phyloP scores from a whole-genome alignment of 495 filamentous ascomycete species.

The Penicillium pancosmium region DNA sequence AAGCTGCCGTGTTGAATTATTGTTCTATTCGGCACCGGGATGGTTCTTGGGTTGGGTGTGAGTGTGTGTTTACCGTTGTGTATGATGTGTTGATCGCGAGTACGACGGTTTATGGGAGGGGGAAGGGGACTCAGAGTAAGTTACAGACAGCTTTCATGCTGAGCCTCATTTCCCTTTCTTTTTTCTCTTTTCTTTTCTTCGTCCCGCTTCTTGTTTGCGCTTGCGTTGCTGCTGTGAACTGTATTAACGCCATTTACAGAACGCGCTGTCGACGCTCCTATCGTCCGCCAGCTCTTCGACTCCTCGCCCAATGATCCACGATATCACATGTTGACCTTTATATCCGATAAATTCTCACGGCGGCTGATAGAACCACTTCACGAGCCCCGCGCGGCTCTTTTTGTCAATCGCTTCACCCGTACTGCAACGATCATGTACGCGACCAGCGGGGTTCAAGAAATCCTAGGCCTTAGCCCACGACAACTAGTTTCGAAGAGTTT shows the following conservation, averaged over 20 bases:
- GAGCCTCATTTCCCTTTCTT: neutral
- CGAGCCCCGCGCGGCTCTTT: slow-evolving; percentile 81
- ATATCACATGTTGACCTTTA: slow-evolving; percentile 87
- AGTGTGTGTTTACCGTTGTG: slow-evolving; percentile 88
- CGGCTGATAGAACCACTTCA: slow-evolving; percentile 60
- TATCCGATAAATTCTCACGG: slow-evolving; percentile 80
- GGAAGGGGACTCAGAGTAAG: slow-evolving; percentile 75
- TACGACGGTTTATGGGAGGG: slow-evolving; percentile 75
- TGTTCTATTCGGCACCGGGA: slow-evolving; percentile 68
- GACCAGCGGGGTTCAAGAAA: slow-evolving; percentile 69
- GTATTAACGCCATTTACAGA: slow-evolving; percentile 47
- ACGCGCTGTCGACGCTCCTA: slow-evolving; percentile 76
- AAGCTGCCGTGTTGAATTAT: slow-evolving; percentile 83
- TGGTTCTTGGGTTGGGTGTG: slow-evolving; percentile 78
- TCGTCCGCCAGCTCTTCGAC: slow-evolving; percentile 76
- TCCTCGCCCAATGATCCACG: slow-evolving; percentile 82
- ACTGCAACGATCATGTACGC: slow-evolving; percentile 87
- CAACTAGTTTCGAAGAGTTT: slow-evolving; percentile 28
- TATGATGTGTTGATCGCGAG: slow-evolving; percentile 86
- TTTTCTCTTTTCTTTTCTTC: too few relatives aligned
- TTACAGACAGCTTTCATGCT: slow-evolving; percentile 6
- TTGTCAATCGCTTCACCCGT: slow-evolving; percentile 84
- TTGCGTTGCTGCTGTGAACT: too few relatives aligned
- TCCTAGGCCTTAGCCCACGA: slow-evolving; percentile 64
- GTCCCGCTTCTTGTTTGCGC: too few relatives aligned